Base-by-base conservation (phyloP, 495 filamentous ascomycete genomes). In the Oleoguttula mirabilis region DNA sequence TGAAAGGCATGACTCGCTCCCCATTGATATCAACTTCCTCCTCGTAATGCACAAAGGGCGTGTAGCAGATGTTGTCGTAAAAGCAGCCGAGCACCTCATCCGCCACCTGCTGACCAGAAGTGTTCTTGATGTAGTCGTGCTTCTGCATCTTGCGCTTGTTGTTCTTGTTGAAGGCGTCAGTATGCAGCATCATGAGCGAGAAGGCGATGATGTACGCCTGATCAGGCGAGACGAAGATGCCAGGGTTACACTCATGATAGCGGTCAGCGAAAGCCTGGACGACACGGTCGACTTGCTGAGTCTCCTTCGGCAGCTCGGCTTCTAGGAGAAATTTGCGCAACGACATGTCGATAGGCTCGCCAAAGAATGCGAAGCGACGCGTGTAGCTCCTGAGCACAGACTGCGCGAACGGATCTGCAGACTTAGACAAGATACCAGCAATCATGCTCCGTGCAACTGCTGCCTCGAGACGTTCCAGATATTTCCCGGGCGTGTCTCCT, bases 131-230 rank as follows among this genome's bases (percentile, higher is more conserved):
- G 59, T 99, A 99, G 46, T 96, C 90, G 0, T 70, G 69, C 52
- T 92, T 92, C 58, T 94, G 87, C 90, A 99, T 99, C 62, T 96
- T 99, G 54, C 88, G 76, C 64, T 94, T 96, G 60, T 96, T 96
- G 67, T 95, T 96, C 60, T 88, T 94, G 68, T 99, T 99, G 75
- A 95, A 95, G 10, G 92, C 84, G 58, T 99, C 90, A 0, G 90
- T 95, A 53, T 99, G 90, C 14, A 99, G 67, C 48, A 99, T 94
- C 30, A 99, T 66, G 31, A 96, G 79, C 1, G 92, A 96, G 55
- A 96, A 99, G 12, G 90, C 84, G 51, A 96, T 87, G 55, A 95
- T 93, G 61, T 96, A 94, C 30, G 90, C 87, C 63, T 95, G 84
- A 51, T 96, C 90, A n/a, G 86, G 73, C 25, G 77, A 76, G 16